Percentiles rank a stretch among this genome's conserved stretches.
Evolutionary conservation across 2,329 filamentous ascomycete genomes (phyloP).

Genomic region (Beauveria medogensis): DNA sequence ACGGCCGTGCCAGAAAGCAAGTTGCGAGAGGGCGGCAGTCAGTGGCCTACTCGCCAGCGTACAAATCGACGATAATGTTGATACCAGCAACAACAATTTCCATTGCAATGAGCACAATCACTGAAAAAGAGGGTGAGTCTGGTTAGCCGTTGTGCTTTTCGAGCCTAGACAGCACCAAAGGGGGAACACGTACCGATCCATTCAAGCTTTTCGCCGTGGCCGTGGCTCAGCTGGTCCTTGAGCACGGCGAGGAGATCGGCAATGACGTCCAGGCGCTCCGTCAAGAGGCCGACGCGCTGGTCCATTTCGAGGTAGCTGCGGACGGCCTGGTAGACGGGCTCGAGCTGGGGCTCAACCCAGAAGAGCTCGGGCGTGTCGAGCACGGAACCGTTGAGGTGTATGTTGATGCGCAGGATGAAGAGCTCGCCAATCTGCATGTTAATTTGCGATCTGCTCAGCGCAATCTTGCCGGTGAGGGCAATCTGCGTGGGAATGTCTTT

Average conservation of each 20-base stretch:
- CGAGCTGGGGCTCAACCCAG: conserved; percentile 95
- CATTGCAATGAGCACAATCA: conserved; percentile 90
- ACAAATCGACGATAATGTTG: conserved; percentile 92
- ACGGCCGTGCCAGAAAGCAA: not conserved
- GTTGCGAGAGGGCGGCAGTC: not conserved
- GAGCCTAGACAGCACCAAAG: not conserved
- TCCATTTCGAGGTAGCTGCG: conserved; percentile 97
- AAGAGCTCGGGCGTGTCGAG: conserved; percentile 96
- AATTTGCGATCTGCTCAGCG: conserved; percentile 79
- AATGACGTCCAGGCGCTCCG: conserved; percentile 84
- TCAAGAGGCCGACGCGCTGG: conserved; percentile 81
- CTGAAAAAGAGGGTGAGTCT: conserved; percentile 33
- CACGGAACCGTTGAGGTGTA: conserved; percentile 93
- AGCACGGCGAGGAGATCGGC: conserved; percentile 84
- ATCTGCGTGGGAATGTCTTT: conserved; percentile 92
- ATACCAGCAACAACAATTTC: conserved; percentile 89
- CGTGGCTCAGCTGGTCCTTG: conserved; percentile 91
- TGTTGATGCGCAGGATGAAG: conserved; percentile 95
- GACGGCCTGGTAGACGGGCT: conserved; percentile 93
- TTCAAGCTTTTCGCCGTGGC: conserved; percentile 81
- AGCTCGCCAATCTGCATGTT: conserved; percentile 99
- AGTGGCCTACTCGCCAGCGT: conserved; percentile 37
- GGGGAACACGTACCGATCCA: conserved; percentile 66
- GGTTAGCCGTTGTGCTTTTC: conserved; percentile 11
- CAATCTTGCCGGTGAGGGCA: conserved; percentile 84